Evolutionary conservation across 2,329 filamentous ascomycete species (phyloP).

Genomic region (Akanthomyces dipterigenus): DNA sequence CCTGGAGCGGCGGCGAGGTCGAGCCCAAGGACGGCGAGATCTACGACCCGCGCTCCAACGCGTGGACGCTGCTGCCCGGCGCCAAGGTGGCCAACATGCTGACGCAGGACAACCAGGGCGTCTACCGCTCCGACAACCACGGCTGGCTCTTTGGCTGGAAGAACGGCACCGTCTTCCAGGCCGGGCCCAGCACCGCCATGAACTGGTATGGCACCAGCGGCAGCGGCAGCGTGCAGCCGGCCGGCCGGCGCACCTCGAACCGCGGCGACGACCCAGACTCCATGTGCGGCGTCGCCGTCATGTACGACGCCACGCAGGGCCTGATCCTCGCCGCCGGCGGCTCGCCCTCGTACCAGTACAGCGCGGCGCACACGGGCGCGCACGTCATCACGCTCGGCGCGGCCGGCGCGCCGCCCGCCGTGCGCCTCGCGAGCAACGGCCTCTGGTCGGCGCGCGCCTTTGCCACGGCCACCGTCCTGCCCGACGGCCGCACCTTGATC

Average conservation of each 20-base stretch:
- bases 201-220: conserved; percentile 48
- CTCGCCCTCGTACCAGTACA: conserved; percentile 36
- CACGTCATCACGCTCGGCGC: conserved; percentile 42
- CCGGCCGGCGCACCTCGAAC: conserved; percentile 27
- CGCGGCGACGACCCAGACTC: conserved; percentile 34
- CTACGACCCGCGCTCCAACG: conserved; percentile 36
- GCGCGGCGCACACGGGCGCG: conserved; percentile 35
- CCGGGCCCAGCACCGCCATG: conserved; percentile 46
- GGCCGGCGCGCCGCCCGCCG: conserved; percentile 10
- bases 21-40: conserved; percentile 49
- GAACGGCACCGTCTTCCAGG: conserved; percentile 45
- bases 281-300: conserved; percentile 50
- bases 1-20: conserved; percentile 38
- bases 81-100: conserved; percentile 42
- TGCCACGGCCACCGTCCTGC: conserved; percentile 40
- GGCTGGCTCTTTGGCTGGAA: conserved; percentile 34
- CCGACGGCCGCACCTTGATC: conserved; percentile 41
- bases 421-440: conserved; percentile 10
- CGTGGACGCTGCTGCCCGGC: conserved; percentile 39
- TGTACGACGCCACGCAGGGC: conserved; percentile 52
- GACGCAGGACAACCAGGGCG: conserved; percentile 42
- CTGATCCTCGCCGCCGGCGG: conserved; percentile 51
- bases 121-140: conserved; percentile 36
- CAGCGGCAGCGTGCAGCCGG: conserved; percentile 31
- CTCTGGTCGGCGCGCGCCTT: conserved; percentile 36